Evolutionary conservation across 129 eudicot species (phyloP).

Genomic region (Gnaphalium uliginosum): DNA sequence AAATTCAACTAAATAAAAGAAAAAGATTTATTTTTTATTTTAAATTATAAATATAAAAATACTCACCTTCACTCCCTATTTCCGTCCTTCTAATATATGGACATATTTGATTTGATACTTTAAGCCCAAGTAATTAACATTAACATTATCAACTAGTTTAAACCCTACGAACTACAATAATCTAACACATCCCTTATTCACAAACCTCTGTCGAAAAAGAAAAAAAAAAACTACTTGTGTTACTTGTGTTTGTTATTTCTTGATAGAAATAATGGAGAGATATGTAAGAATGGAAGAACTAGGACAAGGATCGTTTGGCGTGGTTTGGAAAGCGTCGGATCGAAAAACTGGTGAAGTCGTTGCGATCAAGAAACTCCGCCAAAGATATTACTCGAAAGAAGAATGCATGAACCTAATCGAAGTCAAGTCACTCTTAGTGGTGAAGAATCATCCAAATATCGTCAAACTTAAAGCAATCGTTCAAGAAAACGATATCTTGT

Average conservation of each 20-base stretch:
- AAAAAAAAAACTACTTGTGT: no score
- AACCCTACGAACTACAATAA: neutral
- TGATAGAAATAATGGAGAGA: conserved; percentile 8
- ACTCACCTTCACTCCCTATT: no score
- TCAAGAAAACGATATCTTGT: neutral
- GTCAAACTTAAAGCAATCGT: conserved; percentile 11
- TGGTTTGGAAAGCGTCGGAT: conserved; percentile 11
- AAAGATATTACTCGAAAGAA: neutral
- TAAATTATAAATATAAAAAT: no score
- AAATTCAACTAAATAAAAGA: no score
- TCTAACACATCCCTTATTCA: neutral
- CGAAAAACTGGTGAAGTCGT: neutral
- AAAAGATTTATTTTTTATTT: no score
- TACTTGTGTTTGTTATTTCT: neutral
- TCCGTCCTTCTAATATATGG: no score
- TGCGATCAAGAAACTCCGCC: conserved; percentile 20
- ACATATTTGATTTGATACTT: no score
- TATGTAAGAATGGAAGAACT: neutral
- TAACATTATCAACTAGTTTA: neutral
- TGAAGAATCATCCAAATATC: conserved; percentile 17
- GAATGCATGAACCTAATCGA: conserved; percentile 23
- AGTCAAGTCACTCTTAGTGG: conserved; percentile 4
- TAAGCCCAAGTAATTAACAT: neutral
- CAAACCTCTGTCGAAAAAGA: neutral
- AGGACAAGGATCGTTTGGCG: conserved; percentile 20